A percentile compares a stretch with the other conserved stretches of the same genome.
phyloP scores from a whole-genome alignment of 2,329 filamentous ascomycete genomes.

The Paracoccidioides brasiliensis region DNA sequence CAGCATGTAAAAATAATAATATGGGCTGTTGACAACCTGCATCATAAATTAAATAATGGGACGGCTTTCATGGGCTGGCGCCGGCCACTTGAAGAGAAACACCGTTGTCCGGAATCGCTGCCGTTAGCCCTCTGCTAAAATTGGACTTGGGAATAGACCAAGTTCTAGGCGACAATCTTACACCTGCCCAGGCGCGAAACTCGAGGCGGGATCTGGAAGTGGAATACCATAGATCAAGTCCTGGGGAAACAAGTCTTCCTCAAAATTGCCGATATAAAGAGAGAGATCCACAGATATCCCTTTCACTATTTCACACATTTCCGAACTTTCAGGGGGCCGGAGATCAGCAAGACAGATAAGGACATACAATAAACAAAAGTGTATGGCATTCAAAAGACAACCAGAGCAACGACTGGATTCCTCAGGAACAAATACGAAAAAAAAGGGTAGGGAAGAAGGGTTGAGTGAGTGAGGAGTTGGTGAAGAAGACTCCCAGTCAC shows the following conservation, averaged over 20 bases:
- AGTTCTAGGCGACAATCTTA: slow-evolving; percentile 5
- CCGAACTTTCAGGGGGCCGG: background rate
- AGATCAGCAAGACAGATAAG: background rate
- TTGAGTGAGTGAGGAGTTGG: background rate
- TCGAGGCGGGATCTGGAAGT: background rate
- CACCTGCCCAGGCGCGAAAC: slow-evolving; percentile 2
- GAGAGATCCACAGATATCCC: background rate
- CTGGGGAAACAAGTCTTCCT: background rate
- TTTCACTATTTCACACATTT: background rate
- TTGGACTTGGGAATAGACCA: slow-evolving; percentile 3
- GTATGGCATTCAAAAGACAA: background rate
- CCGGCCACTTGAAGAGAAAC: slow-evolving; percentile 1
- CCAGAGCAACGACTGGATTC: background rate
- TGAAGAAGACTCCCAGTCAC: background rate
- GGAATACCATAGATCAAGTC: background rate
- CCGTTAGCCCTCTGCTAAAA: slow-evolving; percentile 5
- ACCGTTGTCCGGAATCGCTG: slow-evolving; percentile 1
- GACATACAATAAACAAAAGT: background rate
- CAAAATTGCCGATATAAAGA: background rate
- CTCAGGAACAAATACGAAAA: background rate
- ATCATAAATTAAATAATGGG: slow-evolving; percentile 7
- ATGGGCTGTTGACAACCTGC: background rate
- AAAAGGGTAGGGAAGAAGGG: background rate
- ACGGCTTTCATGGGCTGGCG: slow-evolving; percentile 1
- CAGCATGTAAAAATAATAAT: background rate